Percentiles rank a stretch among this genome's conserved stretches.
Conservation (phyloP, 2,329 filamentous ascomycete species). For the Hansfordia pulvinata region DNA sequence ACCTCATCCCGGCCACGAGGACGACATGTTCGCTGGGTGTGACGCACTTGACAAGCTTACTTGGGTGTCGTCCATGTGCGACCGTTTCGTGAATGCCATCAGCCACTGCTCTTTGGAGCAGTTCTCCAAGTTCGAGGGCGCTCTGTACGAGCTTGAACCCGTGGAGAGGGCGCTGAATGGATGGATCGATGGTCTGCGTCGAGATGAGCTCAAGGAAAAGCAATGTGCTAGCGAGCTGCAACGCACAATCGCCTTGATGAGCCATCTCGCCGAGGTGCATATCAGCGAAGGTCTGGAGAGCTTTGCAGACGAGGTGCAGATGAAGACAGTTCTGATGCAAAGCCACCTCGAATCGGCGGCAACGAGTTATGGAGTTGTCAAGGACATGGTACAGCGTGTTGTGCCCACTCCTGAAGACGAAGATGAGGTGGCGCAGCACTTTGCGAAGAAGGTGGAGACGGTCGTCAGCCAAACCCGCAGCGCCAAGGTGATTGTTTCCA, state of each 20-base stretch:
- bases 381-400: slow-evolving; percentile 52
- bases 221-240: slow-evolving; percentile 72
- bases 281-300: slow-evolving; percentile 55
- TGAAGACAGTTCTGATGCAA: slow-evolving; percentile 64
- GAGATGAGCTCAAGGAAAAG: slow-evolving; percentile 74
- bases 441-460: slow-evolving; percentile 56
- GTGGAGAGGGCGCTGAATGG: slow-evolving; percentile 80
- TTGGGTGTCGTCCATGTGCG: slow-evolving; percentile 72
- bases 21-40: slow-evolving; percentile 67
- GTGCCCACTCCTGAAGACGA: slow-evolving; percentile 45
- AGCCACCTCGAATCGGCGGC: slow-evolving; percentile 71
- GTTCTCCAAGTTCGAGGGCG: slow-evolving; percentile 67
- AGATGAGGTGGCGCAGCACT: slow-evolving; percentile 52
- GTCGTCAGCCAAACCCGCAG: slow-evolving; percentile 66
- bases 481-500: slow-evolving; percentile 70
- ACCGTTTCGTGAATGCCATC: slow-evolving; percentile 72
- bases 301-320: slow-evolving; percentile 68
- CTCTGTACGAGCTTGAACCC: slow-evolving; percentile 77
- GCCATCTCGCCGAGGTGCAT: slow-evolving; percentile 74
- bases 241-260: slow-evolving; percentile 72
- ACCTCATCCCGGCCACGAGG: slow-evolving; percentile 53
- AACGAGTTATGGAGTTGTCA: slow-evolving; percentile 48
- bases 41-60: slow-evolving; percentile 76
- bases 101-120: slow-evolving; percentile 63
- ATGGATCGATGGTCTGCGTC: slow-evolving; percentile 74